Evolutionary conservation across 768 basidiomycete species (phyloP), one percentile per base, ranked within the genome.

Genomic region (Xerocomus spinulosus): DNA sequence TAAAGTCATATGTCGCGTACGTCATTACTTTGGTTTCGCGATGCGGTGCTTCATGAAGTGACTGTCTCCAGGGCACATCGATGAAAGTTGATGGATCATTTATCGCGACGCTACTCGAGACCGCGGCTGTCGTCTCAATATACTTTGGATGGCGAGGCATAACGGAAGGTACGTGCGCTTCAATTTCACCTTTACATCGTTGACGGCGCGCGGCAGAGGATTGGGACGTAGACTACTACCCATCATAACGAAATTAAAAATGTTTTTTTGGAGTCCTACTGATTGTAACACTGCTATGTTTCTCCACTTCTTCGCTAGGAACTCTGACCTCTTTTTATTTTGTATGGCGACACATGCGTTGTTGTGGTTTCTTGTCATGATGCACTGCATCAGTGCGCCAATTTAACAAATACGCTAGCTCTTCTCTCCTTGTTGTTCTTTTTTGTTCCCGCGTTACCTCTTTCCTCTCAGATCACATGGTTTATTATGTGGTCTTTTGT

Each of bases 101-200:
- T 64, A 64, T 96, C 21, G 85, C 89, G 1, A 94, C 94, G 0
- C 44, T 93, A 5, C 71, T 95, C 38, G 90, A 95, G 61, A 89
- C 89, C 0, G 82, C 78, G 1, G 69, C 86, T 0, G 80, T 95
- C 1, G 77, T 71, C 10, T 68, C 79, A 4, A 52, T 95, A 17
- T 92, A 80, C 63, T 61, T 83, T 14, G 91, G 80, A n/a, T 95
- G 93, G 93, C 74, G 74, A 66, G 83, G 83, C 63, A 90, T 93
- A 48, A 93, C 92, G 15, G 92, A 94, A 81, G 88, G 89, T 83
- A 49, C 42, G 78, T 70, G 4, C 9, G 44, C 17, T 1, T 34
- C 21, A 20, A 3, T n/a, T 38, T 20, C 35, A 5, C 26, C 18
- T 12, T 15, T 20, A 6, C 44, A 20, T 45, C 24, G 8, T 35